Conservation (phyloP, 2,329 filamentous ascomycete species). For the Grosmannia serpens region DNA sequence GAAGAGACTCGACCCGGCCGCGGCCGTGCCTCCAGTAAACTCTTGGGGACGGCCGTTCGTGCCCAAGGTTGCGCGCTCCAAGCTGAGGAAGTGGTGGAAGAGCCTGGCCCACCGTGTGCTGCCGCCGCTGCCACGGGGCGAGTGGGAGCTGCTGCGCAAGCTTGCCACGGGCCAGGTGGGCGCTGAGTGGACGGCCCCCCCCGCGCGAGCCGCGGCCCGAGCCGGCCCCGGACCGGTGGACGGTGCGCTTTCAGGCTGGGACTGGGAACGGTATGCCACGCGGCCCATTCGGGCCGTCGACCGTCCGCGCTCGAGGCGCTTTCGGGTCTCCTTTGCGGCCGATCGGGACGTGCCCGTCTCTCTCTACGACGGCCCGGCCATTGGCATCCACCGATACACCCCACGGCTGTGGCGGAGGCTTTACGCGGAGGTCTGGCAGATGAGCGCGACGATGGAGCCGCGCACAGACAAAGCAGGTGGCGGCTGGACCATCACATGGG, state of each 20-base stretch:
- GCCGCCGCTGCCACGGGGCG: slow-evolving; percentile 39
- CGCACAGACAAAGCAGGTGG: slow-evolving; percentile 10
- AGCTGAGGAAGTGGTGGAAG: slow-evolving; percentile 37
- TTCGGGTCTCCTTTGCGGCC: slow-evolving; percentile 25
- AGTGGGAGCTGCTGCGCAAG: slow-evolving; percentile 44
- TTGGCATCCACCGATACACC: slow-evolving; percentile 23
- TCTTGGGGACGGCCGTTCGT: slow-evolving; percentile 37
- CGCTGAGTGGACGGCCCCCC: slow-evolving; percentile 26
- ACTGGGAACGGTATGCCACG: slow-evolving; percentile 32
- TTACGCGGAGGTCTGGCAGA: slow-evolving; percentile 33
- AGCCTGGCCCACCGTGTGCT: slow-evolving; percentile 31
- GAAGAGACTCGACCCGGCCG: slow-evolving; percentile 22
- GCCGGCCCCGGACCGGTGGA: too few species aligned
- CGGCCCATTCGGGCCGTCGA: slow-evolving; percentile 28
- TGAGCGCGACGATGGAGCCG: slow-evolving; percentile 29
- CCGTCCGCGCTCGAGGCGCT: slow-evolving; percentile 21
- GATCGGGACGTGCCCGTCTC: slow-evolving; percentile 17
- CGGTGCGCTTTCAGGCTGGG: slow-evolving; percentile 16
- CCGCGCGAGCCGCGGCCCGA: slow-evolving; percentile 21
- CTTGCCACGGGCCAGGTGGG: slow-evolving; percentile 30
- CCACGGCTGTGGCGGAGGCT: slow-evolving; percentile 34
- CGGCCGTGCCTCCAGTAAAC: slow-evolving; percentile 28
- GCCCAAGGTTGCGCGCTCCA: slow-evolving; percentile 27
- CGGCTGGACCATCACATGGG: slow-evolving; percentile 34
- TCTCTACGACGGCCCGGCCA: slow-evolving; percentile 17